Evolutionary conservation across 2,329 filamentous ascomycete genomes (phyloP).

Genomic region (Nakataea oryzae): DNA sequence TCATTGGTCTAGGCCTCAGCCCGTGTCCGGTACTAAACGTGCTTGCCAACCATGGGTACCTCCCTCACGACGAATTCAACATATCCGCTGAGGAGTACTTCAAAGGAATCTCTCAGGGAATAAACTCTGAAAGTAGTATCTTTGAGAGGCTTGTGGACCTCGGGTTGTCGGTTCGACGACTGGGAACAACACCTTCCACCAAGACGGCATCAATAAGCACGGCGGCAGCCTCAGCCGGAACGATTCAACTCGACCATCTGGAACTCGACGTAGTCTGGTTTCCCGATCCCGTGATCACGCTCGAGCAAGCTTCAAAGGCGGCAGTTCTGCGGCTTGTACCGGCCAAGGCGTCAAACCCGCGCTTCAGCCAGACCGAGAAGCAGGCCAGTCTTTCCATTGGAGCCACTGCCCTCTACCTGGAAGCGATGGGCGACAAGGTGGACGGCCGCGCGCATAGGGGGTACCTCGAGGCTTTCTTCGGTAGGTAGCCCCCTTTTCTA

Average conservation of each 20-base stretch:
- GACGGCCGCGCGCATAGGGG: not conserved
- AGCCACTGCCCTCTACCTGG: not conserved
- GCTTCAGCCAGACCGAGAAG: not conserved
- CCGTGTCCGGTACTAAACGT: constrained; percentile 44
- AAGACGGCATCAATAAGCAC: constrained; percentile 1
- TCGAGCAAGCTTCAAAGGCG: not conserved
- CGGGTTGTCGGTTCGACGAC: constrained; percentile 30
- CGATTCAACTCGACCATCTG: constrained; percentile 2
- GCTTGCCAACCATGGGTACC: constrained; percentile 37
- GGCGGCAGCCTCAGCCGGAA: constrained; percentile 1
- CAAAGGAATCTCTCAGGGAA: constrained; percentile 23
- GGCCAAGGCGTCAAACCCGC: not conserved
- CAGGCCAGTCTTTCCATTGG: not conserved
- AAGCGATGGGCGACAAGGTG: not conserved
- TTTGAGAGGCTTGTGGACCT: constrained; percentile 28
- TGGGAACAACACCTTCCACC: constrained; percentile 21
- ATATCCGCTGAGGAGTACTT: constrained; percentile 26
- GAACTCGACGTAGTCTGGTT: not conserved
- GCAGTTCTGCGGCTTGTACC: not conserved
- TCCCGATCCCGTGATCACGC: not conserved
- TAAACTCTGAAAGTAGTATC: constrained; percentile 31
- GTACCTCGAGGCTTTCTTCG: not conserved
- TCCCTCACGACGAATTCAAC: constrained; percentile 33
- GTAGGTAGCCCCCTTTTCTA: not conserved
- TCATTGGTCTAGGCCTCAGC: constrained; percentile 19